These are phyloP conservation scores for Adenanthera pavonina DNA, from an alignment of 306 rosid species.

Conservation along the genomic window DNA sequence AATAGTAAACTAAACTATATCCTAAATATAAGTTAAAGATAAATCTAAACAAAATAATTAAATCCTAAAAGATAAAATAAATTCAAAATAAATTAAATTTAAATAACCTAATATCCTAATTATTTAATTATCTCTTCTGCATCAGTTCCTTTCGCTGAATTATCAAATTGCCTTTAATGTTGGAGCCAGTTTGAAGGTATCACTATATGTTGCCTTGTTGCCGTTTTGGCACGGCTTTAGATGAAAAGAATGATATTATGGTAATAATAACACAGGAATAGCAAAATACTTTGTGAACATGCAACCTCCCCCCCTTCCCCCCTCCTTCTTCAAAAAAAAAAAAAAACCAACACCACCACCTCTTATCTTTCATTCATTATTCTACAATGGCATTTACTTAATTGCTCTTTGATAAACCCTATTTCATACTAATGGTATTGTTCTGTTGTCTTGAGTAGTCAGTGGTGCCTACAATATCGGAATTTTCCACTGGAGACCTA, in stretches of 20 bases:
- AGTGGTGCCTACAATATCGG: conserved; percentile 91
- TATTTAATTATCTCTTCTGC: too few relatives aligned
- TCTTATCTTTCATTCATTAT: background rate
- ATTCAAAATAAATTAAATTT: too few relatives aligned
- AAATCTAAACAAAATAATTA: too few relatives aligned
- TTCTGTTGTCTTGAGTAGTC: conserved; percentile 52
- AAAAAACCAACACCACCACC: too few relatives aligned
- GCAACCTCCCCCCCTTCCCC: conserved; percentile 5
- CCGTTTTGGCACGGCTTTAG: conserved; percentile 23
- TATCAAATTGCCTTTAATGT: conserved; percentile 31
- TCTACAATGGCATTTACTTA: background rate
- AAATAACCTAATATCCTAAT: too few relatives aligned
- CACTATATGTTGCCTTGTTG: conserved; percentile 23
- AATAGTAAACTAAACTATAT: too few relatives aligned
- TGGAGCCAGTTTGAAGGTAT: background rate
- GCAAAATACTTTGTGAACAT: conserved; percentile 10
- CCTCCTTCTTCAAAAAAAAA: too few relatives aligned
- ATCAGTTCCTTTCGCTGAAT: conserved; percentile 16
- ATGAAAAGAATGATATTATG: background rate
- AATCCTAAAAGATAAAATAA: too few relatives aligned
- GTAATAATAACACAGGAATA: background rate
- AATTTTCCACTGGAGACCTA: conserved; percentile 96
- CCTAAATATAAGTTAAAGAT: too few relatives aligned
- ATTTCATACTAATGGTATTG: conserved; percentile 24
- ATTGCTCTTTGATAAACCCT: conserved; percentile 13